A percentile compares a stretch with the other conserved stretches of the same genome.
phyloP scores from a whole-genome alignment of 1,284 basidiomycete genomes.

The Leccinum insolens region DNA sequence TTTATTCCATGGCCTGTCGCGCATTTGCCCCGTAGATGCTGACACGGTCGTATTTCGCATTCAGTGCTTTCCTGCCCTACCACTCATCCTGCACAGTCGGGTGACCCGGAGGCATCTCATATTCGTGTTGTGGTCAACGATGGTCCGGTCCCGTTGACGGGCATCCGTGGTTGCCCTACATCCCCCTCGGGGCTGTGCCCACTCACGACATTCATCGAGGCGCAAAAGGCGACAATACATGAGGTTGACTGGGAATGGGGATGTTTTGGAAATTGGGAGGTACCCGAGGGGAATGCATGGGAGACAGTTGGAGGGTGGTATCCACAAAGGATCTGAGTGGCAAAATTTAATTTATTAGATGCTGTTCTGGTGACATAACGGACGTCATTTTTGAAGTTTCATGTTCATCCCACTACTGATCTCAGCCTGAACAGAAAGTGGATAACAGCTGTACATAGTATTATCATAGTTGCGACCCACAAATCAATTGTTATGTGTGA shows the following conservation, averaged over 20 bases:
- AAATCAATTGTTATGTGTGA: neutral
- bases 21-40: neutral
- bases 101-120: constrained; percentile 51
- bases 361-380: neutral
- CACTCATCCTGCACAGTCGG: constrained; percentile 33
- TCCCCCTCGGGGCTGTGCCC: constrained; percentile 79
- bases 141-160: constrained; percentile 81
- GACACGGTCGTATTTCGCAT: neutral
- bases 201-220: constrained; percentile 72
- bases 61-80: constrained; percentile 32
- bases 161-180: constrained; percentile 72
- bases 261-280: constrained; percentile 74
- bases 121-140: constrained; percentile 88
- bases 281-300: constrained; percentile 60
- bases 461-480: neutral
- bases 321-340: constrained; percentile 8
- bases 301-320: constrained; percentile 54
- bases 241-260: constrained; percentile 78
- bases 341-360: neutral
- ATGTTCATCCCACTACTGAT: neutral
- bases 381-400: neutral
- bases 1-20: neutral
- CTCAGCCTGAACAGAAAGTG: too few species aligned
- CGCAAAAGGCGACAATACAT: constrained; percentile 66
- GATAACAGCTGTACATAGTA: neutral